Evolutionary conservation across 108 stramenopile species (phyloP), one percentile per base, ranked within the genome.

Genomic region (Stephanodiscus minutulus): DNA sequence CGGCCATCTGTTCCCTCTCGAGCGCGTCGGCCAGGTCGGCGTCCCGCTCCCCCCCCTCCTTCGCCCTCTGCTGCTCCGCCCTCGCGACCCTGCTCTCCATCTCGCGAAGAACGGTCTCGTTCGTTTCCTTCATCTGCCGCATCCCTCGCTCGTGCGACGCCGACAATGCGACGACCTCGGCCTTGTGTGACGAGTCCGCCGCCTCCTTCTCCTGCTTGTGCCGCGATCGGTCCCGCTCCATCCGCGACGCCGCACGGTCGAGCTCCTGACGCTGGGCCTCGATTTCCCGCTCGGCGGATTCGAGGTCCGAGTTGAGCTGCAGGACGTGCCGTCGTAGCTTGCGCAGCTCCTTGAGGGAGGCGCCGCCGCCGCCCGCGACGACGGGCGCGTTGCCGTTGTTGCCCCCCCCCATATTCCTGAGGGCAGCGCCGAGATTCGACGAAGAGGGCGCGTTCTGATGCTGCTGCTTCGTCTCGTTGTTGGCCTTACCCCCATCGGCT

Each of bases 1-100:
- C 52, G 59, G 82, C 71, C 13, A 59, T 73, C 35, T 85, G 78
- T 64, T 89, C 91, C 52, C 88, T 77, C 35, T 89, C 80, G 37
- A 87, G 52, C 0, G 88, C 88, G 41, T 83, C 83, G 25, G 73
- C 63, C 67, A 92, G 67, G 50, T 92, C 91, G 9, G 82, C 85
- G 59, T 86, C 80, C 82, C 85, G 83, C 44, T 89, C 84, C n/a
- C 88, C 91, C 49, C 88, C 91, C 82, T 89, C 87, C 66, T 85
- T 73, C 52, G 70, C 82, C 55, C 88, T 64, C 28, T 61, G 68
- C 48, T 72, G 70, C 53, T 81, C 73, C 37, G 80, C 75, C 62
- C 80, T 21, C 3, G 18, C n/a, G 0, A 81, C 54, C 47, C 72
- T 63, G 22, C 74, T 57, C 68, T 92, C 86, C 80, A 89, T 70